phyloP scores from a whole-genome alignment of 1,139 yeast species.

The Blastobotrys elegans region DNA sequence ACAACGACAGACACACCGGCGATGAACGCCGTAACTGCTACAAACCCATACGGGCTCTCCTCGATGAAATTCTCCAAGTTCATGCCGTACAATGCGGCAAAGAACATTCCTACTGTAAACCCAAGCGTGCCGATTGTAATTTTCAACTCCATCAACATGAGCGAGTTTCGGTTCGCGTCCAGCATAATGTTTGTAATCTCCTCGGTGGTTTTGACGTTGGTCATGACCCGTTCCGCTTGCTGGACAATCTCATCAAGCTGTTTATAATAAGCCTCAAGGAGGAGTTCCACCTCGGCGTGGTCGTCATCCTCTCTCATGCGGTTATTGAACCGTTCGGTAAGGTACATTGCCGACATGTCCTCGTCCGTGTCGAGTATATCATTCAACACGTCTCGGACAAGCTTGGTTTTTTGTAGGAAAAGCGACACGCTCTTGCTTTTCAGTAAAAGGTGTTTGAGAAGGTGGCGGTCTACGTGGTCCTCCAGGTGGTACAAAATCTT shows the following conservation, averaged over 20 bases:
- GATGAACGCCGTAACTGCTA: slow-evolving; percentile 47
- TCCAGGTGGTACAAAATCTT: slow-evolving; percentile 72
- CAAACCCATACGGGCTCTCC: slow-evolving; percentile 64
- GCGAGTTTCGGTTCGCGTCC: slow-evolving; percentile 90
- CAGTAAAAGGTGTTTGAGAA: slow-evolving; percentile 68
- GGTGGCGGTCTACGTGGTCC: slow-evolving; percentile 73
- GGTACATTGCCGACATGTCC: slow-evolving; percentile 79
- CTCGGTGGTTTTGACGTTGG: slow-evolving; percentile 91
- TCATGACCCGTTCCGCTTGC: slow-evolving; percentile 75
- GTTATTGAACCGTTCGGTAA: slow-evolving; percentile 47
- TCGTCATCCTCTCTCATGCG: slow-evolving; percentile 41
- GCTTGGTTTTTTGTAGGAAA: slow-evolving; percentile 72
- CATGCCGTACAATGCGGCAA: slow-evolving; percentile 92
- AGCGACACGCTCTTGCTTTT: slow-evolving; percentile 70
- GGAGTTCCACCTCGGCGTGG: slow-evolving; percentile 72
- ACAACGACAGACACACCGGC: slow-evolving; percentile 38
- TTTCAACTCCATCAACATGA: slow-evolving; percentile 83
- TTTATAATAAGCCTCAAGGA: slow-evolving; percentile 86
- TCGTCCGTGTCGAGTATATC: slow-evolving; percentile 85
- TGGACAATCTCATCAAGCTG: slow-evolving; percentile 97
- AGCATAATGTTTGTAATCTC: slow-evolving; percentile 92
- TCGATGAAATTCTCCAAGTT: slow-evolving; percentile 86
- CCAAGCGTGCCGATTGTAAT: slow-evolving; percentile 84
- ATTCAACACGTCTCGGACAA: slow-evolving; percentile 79
- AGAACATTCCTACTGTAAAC: slow-evolving; percentile 67